Evolutionary conservation across 2,329 filamentous ascomycete genomes (phyloP).

Genomic region (Pseudogymnoascus sp.): DNA sequence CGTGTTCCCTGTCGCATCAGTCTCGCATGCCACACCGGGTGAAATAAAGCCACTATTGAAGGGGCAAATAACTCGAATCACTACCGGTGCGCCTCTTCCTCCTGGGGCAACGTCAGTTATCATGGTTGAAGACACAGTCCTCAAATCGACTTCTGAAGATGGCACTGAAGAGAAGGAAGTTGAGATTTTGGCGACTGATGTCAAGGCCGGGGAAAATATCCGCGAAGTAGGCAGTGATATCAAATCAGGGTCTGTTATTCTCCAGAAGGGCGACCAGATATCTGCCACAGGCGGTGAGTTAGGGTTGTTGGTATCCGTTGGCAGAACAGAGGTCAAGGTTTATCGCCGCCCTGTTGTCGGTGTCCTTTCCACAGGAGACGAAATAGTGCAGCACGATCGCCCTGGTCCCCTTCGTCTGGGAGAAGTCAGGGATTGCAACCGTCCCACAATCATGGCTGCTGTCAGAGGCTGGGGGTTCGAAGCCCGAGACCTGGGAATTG

Average conservation of each 20-base stretch:
- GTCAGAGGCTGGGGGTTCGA: slow-evolving; percentile 66
- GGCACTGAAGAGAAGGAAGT: slow-evolving; percentile 79
- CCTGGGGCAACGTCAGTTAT: slow-evolving; percentile 83
- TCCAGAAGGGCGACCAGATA: slow-evolving; percentile 72
- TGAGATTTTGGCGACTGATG: slow-evolving; percentile 70
- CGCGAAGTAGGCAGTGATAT: slow-evolving; percentile 89
- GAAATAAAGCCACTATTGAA: slow-evolving; percentile 55
- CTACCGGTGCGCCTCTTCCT: slow-evolving; percentile 86
- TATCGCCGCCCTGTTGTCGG: slow-evolving; percentile 74
- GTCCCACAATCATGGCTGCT: slow-evolving; percentile 77
- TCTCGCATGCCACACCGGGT: slow-evolving; percentile 76
- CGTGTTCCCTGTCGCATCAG: slow-evolving; percentile 73
- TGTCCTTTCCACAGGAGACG: slow-evolving; percentile 88
- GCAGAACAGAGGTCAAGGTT: slow-evolving; percentile 60
- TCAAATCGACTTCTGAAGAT: slow-evolving; percentile 69
- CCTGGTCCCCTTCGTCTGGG: slow-evolving; percentile 59
- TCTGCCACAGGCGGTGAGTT: slow-evolving; percentile 85
- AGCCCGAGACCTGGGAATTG: slow-evolving; percentile 79
- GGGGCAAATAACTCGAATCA: slow-evolving; percentile 81
- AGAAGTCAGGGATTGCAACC: slow-evolving; percentile 89
- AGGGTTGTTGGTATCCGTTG: slow-evolving; percentile 79
- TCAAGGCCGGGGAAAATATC: slow-evolving; percentile 76
- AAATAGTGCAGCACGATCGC: slow-evolving; percentile 70
- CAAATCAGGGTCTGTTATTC: slow-evolving; percentile 56
- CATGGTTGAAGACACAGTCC: slow-evolving; percentile 89